phyloP scores from a whole-genome alignment of 1,284 basidiomycete genomes.

The Trametes pubescens region DNA sequence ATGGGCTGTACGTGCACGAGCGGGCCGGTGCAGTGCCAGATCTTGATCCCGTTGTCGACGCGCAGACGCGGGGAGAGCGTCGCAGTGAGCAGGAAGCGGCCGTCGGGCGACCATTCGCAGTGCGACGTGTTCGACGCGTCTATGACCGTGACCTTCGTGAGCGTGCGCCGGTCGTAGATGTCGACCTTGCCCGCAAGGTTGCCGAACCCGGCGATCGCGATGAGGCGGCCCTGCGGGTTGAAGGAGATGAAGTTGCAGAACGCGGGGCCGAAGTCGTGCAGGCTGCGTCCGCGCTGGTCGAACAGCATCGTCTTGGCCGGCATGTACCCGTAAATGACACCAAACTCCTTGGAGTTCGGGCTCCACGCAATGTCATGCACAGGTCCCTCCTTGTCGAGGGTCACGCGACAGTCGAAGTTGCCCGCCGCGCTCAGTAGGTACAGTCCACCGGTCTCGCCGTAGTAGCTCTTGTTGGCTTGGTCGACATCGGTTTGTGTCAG shows the following conservation, averaged over 20 bases:
- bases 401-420: conserved; percentile 92
- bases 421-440: conserved; percentile 96
- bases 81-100: conserved; percentile 92
- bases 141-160: conserved; percentile 87
- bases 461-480: conserved; percentile 97
- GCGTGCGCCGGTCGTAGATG: conserved; percentile 88
- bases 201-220: conserved; percentile 94
- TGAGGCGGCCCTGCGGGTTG: conserved; percentile 92
- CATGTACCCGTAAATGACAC: conserved; percentile 97
- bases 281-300: conserved; percentile 87
- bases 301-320: conserved; percentile 94
- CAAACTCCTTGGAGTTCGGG: conserved; percentile 97
- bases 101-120: conserved; percentile 97
- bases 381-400: conserved; percentile 96
- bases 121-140: conserved; percentile 93
- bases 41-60: conserved; percentile 96
- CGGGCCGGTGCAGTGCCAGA: conserved; percentile 93
- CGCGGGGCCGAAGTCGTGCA: conserved; percentile 91
- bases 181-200: conserved; percentile 96
- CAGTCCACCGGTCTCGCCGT: conserved; percentile 93
- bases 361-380: conserved; percentile 98
- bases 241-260: conserved; percentile 94
- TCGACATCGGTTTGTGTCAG: conserved; percentile 97
- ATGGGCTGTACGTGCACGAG: conserved; percentile 81
- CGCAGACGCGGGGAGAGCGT: conserved; percentile 93